Conservation (phyloP, 805 yeast species). For the Candida nonsorbophila region DNA sequence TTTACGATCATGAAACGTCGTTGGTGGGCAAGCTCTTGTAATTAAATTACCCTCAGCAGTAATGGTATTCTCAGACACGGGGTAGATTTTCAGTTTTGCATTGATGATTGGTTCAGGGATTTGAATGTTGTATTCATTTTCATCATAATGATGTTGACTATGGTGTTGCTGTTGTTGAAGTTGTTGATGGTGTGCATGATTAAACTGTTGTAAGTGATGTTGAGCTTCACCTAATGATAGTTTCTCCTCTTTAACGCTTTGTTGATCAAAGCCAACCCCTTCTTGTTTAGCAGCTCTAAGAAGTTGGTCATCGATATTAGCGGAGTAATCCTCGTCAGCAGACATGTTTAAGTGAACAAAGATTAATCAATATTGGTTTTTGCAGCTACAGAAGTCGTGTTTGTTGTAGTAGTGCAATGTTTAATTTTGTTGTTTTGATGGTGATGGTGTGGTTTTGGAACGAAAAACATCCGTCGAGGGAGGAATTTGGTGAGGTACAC, state of each 20-base stretch:
- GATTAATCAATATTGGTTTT: no score
- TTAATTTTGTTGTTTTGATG: no score
- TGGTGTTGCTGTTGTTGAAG: conserved; percentile 8
- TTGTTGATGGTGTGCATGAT: conserved; percentile 6
- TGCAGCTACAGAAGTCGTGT: no score
- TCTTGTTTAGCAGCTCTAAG: conserved; percentile 34
- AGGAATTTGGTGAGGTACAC: no score
- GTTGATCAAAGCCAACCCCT: conserved; percentile 12
- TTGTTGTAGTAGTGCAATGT: no score
- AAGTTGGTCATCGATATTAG: conserved; percentile 40
- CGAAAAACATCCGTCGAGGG: no score
- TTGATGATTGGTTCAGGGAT: conserved; percentile 43
- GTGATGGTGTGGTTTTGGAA: no score
- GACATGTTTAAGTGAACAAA: no score
- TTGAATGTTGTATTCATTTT: conserved; percentile 38
- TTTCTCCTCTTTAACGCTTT: not conserved
- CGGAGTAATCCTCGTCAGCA: conserved; percentile 20
- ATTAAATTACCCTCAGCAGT: conserved; percentile 46
- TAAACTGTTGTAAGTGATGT: conserved; percentile 8
- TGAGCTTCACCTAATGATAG: conserved; percentile 1
- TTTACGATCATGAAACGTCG: conserved; percentile 44
- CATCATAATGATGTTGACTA: conserved; percentile 15
- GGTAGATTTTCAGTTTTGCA: conserved; percentile 38
- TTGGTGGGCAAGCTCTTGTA: conserved; percentile 51
- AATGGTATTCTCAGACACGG: conserved; percentile 39